Percentiles rank a stretch among this genome's conserved stretches.
Conservation (phyloP, 2,329 filamentous ascomycete genomes). For the Zymoseptoria pseudotritici region DNA sequence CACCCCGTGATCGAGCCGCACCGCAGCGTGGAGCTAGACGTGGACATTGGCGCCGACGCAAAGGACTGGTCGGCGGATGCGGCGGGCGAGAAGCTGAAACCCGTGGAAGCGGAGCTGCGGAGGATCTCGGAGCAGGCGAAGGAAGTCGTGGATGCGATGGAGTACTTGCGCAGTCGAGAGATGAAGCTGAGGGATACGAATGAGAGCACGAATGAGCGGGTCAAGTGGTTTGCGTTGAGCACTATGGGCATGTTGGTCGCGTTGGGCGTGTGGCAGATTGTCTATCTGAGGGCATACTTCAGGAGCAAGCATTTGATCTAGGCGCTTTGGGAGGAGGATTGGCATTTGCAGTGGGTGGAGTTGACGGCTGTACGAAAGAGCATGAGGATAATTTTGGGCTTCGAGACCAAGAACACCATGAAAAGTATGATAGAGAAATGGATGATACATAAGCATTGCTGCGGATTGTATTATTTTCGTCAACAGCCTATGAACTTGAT, state of each 20-base stretch:
- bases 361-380: not conserved
- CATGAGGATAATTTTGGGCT: not conserved
- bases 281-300: conserved; percentile 97
- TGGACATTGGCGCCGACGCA: conserved; percentile 93
- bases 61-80: conserved; percentile 98
- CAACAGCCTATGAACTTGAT: not conserved
- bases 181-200: conserved; percentile 97
- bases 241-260: conserved; percentile 87
- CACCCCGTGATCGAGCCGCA: conserved; percentile 41
- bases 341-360: not conserved
- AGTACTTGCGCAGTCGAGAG: conserved; percentile 82
- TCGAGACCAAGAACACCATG: not conserved
- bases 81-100: conserved; percentile 94
- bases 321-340: conserved; percentile 2
- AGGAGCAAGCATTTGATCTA: conserved; percentile 56
- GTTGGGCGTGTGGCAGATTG: conserved; percentile 92
- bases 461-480: not conserved
- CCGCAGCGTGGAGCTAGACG: conserved; percentile 81
- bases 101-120: conserved; percentile 87
- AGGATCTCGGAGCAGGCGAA: conserved; percentile 83
- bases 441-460: not conserved
- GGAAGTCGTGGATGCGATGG: conserved; percentile 91
- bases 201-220: conserved; percentile 96
- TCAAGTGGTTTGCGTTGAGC: conserved; percentile 96
- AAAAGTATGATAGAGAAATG: not conserved